Evolutionary conservation across 768 basidiomycete genomes (phyloP), one percentile per base, ranked within the genome.

Genomic region (Kwoniella dejecticola): DNA sequence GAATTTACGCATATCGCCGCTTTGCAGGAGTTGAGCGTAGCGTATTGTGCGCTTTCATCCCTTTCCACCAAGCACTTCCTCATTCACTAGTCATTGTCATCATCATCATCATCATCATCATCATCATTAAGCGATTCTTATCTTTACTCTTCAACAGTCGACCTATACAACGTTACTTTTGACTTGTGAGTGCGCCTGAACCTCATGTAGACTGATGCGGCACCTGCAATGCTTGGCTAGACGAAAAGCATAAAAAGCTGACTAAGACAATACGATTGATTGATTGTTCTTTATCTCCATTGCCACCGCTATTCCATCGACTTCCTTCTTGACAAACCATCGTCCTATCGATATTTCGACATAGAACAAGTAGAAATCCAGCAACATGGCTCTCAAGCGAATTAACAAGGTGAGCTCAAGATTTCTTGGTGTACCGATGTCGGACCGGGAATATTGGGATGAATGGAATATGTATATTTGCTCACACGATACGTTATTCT

Each of bases 351-450:
- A 8, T 17, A 8, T 17, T 17, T 38, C 36, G 36, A 11, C 24
- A 7, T 52, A 45, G 44, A 42, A 46, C 19, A 52, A 47, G 33
- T 30, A 50, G 4, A 24, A 52, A 36, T 36, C 13, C n/a, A n/a
- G 23, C 66, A 74, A 0, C 26, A 97, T 97, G 95, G 93, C 95
- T 77, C 85, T 96, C 71, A 96, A 95, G 85, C 95, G 95, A 85
- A 98, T 98, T 83, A 95, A 95, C 89, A 98, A 96, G 89, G 93
- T 91, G 64, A 42, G 80, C 57, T 30, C 13, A 10, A 19, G 7
- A 15, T 3, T 2, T 8, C 11, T 12, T 45, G 27, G 17, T 56
- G 40, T 10, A 17, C 21, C 54, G 24, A 19, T 12, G 26, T 19
- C 38, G 36, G 48, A 24, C 8, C 3, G n/a, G 27, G 36, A 31